Evolutionary conservation across 805 yeast species (phyloP), one percentile per base, ranked within the genome.

Genomic region (Candida corydali): DNA sequence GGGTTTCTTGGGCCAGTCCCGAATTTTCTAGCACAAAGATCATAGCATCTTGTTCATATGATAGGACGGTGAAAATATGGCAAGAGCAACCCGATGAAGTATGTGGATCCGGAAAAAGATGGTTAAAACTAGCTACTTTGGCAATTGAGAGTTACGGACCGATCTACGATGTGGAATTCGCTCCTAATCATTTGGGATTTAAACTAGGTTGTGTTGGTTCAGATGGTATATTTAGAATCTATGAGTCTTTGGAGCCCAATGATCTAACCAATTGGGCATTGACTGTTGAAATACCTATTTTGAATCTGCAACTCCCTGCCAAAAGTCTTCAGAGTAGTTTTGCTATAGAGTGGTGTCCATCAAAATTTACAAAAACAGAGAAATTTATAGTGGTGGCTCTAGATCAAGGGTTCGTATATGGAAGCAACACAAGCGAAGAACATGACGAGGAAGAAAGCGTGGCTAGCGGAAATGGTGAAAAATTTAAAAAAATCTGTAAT

Each of bases 1-100:
- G 82, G 47, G 69, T 93, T 8, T 78, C 80, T 32, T 93, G 96
- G 94, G 96, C 98, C 1, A 83, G 86, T 34, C 98, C 98, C 2
- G 94, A 91, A 57, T 88, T 79, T 59, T 59, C 65, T 17, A 59
- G 62, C 41, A 94, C 96, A 7, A 86, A 86, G 52, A 66, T 93
- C 3, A 59, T 93, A 17, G 95, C 95, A 1, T 78, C 93, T 17
- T 88, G 89, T 24, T 86, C 96, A 1, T 87, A 83, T 58, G 99
- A 93, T 53, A 74, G 95, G 37, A 84, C 95, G 0, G 78, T 91
- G 19, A 84, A 84, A 52, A 67, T 93, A 17, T 93, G 96, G 94
- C 95, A 87, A 56, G 97, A 91, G 52, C 80, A 79, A 49, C 78
- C 81, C 8, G 88, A 82, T 45, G 95, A 83, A 55, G 73, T 78